These are phyloP conservation scores for Irpex sp. DNA, from an alignment of 1,284 basidiomycete genomes.

Conservation along the genomic window DNA sequence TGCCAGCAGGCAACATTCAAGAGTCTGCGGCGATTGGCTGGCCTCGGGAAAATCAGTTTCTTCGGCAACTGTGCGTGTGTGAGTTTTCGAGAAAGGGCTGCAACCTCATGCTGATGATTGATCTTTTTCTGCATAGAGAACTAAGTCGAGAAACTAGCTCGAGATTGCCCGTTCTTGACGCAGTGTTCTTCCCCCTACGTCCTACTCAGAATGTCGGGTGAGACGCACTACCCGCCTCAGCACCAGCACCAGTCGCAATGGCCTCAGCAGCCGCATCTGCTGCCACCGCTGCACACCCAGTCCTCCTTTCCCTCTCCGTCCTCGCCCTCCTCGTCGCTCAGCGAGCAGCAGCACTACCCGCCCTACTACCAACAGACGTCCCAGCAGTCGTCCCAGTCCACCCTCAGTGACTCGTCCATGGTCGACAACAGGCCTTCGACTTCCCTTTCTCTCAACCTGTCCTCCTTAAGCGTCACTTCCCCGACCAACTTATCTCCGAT, in stretches of 20 bases:
- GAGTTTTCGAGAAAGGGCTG: neutral
- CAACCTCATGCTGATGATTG: neutral
- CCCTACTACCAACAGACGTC: slow-evolving; percentile 25
- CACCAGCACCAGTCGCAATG: slow-evolving; percentile 29
- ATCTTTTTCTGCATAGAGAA: neutral
- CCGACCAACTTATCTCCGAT: slow-evolving; percentile 61
- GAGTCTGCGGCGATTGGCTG: neutral
- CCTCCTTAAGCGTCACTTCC: slow-evolving; percentile 57
- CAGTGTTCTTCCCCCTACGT: neutral
- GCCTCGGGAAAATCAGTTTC: neutral
- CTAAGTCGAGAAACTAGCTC: neutral
- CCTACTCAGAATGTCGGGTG: slow-evolving; percentile 9
- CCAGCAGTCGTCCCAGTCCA: slow-evolving; percentile 23
- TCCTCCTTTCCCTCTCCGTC: slow-evolving; percentile 34
- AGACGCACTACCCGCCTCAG: slow-evolving; percentile 15
- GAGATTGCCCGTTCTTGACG: neutral
- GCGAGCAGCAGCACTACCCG: slow-evolving; percentile 28
- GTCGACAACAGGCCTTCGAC: slow-evolving; percentile 25
- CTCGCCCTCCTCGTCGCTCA: slow-evolving; percentile 30
- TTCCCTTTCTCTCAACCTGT: slow-evolving; percentile 62
- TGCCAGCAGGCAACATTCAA: neutral
- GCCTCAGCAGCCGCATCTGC: slow-evolving; percentile 28
- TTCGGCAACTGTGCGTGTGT: neutral
- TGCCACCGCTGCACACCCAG: slow-evolving; percentile 29
- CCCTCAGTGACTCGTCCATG: slow-evolving; percentile 20